Conservation (phyloP, 768 basidiomycete genomes). For the Phaeotremella fagi region DNA sequence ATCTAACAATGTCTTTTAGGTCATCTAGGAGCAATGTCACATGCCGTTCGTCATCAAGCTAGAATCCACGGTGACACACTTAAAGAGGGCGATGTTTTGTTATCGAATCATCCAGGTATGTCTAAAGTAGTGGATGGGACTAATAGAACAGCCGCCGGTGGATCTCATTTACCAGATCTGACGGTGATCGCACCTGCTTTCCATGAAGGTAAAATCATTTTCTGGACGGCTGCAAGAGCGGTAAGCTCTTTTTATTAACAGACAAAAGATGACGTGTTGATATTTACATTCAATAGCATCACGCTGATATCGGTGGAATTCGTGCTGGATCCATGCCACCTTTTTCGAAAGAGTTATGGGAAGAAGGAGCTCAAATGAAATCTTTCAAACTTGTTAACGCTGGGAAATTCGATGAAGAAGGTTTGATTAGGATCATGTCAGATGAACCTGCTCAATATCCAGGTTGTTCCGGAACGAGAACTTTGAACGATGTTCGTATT, state of each 20-base stretch:
- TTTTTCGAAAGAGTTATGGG: constrained; percentile 80
- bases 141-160: constrained; percentile 13
- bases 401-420: constrained; percentile 72
- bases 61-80: constrained; percentile 15
- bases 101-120: constrained; percentile 58
- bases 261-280: constrained; percentile 1
- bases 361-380: constrained; percentile 87
- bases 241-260: background rate
- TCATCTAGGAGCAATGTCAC: constrained; percentile 28
- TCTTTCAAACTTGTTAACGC: constrained; percentile 85
- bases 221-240: constrained; percentile 70
- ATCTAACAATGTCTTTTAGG: constrained; percentile 1
- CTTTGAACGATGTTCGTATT: constrained; percentile 16
- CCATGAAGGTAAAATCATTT: constrained; percentile 54
- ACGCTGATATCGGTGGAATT: constrained; percentile 69
- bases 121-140: background rate
- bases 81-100: constrained; percentile 84
- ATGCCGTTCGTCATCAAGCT: constrained; percentile 30
- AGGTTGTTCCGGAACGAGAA: constrained; percentile 27
- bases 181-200: constrained; percentile 94
- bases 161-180: constrained; percentile 74
- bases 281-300: constrained; percentile 55
- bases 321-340: constrained; percentile 92
- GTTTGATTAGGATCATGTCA: constrained; percentile 72
- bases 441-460: constrained; percentile 49